Base-by-base conservation (phyloP, 1,284 basidiomycete genomes). In the Malassezia restricta region DNA sequence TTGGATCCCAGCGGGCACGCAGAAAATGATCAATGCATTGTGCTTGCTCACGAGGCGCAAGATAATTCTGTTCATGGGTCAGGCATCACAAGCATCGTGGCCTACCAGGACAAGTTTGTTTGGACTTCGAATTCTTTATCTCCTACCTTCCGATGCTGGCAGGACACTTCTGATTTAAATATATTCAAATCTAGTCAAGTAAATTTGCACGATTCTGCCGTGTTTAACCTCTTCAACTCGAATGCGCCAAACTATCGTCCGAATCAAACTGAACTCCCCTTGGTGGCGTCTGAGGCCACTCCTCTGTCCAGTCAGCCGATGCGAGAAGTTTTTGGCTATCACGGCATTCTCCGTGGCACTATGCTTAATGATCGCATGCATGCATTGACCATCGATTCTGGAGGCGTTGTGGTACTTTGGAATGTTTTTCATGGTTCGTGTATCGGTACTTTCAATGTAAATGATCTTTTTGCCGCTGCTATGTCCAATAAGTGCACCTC, bases 361-460 rank as follows among this genome's bases (percentile, higher is more conserved):
- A 78, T 90, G 55, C 77, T 98, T 42, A 96, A 91, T 73, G 89
- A 96, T 69, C 80, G 90, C 35, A 79, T 91, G 54, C 91, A 96
- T 70, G 89, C 85, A 5, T 75, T 99, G 48, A 89, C 89, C 0
- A 83, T 95, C 37, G 86, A 96, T 72, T 90, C 88, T 0, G 77
- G 79, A 0, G 86, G 87, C 8, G 67, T 85, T 59, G 83, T 98
- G 3, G 85, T 84, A 0, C 81, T 91, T 3, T 98, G 94, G 92
- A 86, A 98, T 75, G 82, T 98, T 49, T 78, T 92, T 14, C 78
- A 82, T 0, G 83, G 85, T 1, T 59, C 77, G 1, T 96, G 91
- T 73, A 74, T 85, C 1, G 92, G 92, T 6, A 76, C 77, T 11
- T 81, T 82, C 35, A 86, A 87, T 50, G 77, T 8, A 79, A 80